A percentile compares a stretch with the other conserved stretches of the same genome.
Evolutionary conservation across 345 rosid genomes (phyloP).

Genomic region (Linum usitatissimum): DNA sequence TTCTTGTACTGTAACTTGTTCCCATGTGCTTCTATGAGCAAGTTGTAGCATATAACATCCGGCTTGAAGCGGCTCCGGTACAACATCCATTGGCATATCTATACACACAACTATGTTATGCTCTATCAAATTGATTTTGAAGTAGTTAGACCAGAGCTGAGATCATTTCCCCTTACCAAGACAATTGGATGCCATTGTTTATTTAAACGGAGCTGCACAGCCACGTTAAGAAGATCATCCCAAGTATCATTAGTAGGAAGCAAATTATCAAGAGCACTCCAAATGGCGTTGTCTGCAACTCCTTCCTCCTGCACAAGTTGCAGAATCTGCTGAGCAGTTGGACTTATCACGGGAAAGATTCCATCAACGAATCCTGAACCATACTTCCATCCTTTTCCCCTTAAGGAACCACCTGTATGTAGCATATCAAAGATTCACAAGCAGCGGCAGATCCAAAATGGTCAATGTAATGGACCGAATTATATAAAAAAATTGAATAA

Average conservation of each 20-base stretch:
- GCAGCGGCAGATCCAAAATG: too few relatives aligned
- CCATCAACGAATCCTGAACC: conserved; percentile 96
- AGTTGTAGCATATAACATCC: conserved; percentile 78
- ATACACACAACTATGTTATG: not conserved
- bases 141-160: too few relatives aligned
- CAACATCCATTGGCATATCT: conserved; percentile 86
- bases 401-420: conserved; percentile 83
- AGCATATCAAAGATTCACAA: too few relatives aligned
- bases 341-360: conserved; percentile 76
- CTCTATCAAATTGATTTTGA: too few relatives aligned
- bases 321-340: conserved; percentile 61
- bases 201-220: conserved; percentile 72
- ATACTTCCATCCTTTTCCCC: conserved; percentile 89
- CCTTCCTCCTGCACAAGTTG: conserved; percentile 44
- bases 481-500: too few relatives aligned
- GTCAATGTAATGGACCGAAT: too few relatives aligned
- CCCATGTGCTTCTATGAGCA: conserved; percentile 86
- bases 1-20: conserved; percentile 48
- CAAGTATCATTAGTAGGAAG: conserved; percentile 60
- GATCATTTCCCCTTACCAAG: conserved; percentile 29
- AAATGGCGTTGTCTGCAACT: conserved; percentile 32
- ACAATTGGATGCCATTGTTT: conserved; percentile 65
- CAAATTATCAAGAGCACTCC: conserved; percentile 50
- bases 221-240: conserved; percentile 78
- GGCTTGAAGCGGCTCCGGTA: conserved; percentile 68